Conservation (phyloP, 1,284 basidiomycete genomes). For the Sutorius eximius region DNA sequence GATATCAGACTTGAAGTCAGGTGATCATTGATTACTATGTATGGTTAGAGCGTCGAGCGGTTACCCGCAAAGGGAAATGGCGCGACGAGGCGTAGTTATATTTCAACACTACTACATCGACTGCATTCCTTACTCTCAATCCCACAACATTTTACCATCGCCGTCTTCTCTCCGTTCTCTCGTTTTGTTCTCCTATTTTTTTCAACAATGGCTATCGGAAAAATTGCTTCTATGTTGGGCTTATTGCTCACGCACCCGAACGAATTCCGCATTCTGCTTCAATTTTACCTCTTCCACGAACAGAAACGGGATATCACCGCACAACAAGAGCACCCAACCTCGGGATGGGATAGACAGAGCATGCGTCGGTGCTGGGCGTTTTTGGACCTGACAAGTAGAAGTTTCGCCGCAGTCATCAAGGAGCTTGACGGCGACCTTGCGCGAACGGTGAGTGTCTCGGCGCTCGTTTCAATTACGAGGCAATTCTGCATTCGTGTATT, state of each 20-base stretch:
- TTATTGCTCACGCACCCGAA: constrained; percentile 71
- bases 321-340: constrained; percentile 65
- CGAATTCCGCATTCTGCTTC: constrained; percentile 77
- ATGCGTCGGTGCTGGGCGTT: constrained; percentile 94
- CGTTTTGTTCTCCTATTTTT: background rate
- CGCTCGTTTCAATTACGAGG: background rate
- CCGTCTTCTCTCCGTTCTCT: background rate
- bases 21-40: constrained; percentile 6
- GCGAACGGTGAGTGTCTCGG: constrained; percentile 69
- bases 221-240: constrained; percentile 46
- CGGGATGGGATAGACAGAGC: constrained; percentile 78
- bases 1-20: constrained; percentile 3
- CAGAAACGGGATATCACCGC: constrained; percentile 78
- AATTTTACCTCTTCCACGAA: constrained; percentile 80
- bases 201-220: constrained; percentile 19
- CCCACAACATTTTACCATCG: background rate
- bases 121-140: background rate
- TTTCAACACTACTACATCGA: constrained; percentile 2
- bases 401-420: constrained; percentile 94
- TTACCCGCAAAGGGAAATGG: constrained; percentile 12
- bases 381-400: constrained; percentile 86
- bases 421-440: constrained; percentile 95
- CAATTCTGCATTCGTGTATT: background rate
- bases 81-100: constrained; percentile 3
- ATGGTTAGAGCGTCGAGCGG: background rate